Evolutionary conservation across 2,329 filamentous ascomycete species (phyloP), one percentile per base, ranked within the genome.

Genomic region (Ambrosiella cleistominuta): DNA sequence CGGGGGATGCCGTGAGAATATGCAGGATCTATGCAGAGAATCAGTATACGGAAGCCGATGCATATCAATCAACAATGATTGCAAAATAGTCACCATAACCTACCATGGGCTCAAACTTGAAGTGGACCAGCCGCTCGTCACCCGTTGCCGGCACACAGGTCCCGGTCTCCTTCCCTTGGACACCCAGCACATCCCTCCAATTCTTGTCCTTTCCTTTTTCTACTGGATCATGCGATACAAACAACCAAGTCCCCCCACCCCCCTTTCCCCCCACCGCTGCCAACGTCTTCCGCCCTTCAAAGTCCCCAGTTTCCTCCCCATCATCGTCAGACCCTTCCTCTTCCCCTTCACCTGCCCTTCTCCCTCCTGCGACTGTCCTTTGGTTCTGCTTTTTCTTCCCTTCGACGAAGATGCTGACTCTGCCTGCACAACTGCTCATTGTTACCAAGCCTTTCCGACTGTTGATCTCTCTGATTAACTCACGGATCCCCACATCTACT

Each of bases 91-190:
- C 3, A 27, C 4, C 27, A 27, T 27, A 27, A 67, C 81, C 67
- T 76, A 95, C 90, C 88, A 96, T 89, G 3, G 90, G 88, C 68
- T 96, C 90, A 66, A 94, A 96, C 69, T 95, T 93, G 71, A 95
- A 86, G 69, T 91, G 88, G 55, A 95, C 76, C 68, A 79, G 70
- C 65, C 78, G 74, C 65, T 70, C 69, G 58, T 67, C 67, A 57
- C 62, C 67, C 42, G 61, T 61, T 3, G 60, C 60, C 8, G 58
- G 56, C 39, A 57, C 59, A 37, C 57, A 61, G 51, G 62, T 62
- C 36, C 62, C 63, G 17, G 45, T 56, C 44, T n/a, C 67, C 61
- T 64, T 56, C 13, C 66, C 65, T 12, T 68, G 64, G 62, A 78
- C 68, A 2, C 73, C 72, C 64, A 79, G 70, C 60, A 71, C 60